Evolutionary conservation across 768 basidiomycete species (phyloP), one percentile per base, ranked within the genome.

Genomic region (Tricholoma sp.): DNA sequence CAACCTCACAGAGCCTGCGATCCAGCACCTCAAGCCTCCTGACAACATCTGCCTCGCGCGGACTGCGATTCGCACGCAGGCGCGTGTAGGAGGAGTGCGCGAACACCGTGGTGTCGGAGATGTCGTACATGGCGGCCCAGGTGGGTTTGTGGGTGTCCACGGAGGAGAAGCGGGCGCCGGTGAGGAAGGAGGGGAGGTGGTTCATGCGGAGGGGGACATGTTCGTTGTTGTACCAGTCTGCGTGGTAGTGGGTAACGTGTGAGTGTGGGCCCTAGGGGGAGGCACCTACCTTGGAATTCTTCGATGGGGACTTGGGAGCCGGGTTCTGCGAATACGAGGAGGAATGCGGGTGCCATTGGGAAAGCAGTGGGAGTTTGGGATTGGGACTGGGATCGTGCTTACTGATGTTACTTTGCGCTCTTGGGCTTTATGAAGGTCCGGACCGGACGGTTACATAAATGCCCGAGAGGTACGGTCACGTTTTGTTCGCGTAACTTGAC

Each of bases 181-280:
- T 76, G 39, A 79, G 70, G 67, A 81, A 81, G 8, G 74, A 72
- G 6, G 67, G 63, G 5, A 80, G 67, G 54, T 74, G 68, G 57
- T 81, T 70, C 53, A 81, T 65, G 10, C 81, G 76, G 1, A 81
- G 66, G 0, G 80, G 80, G 34, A 82, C 74, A 60, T 81, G 81
- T 66, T 82, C 81, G 54, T 79, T 78, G 60, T 81, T 72, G 66
- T 82, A 82, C 81, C 81, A 82, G 56, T 78, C 78, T 77, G 45
- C 8, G n/a, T 28, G 50, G 44, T 45, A 13, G 17, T 11, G 44
- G 8, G 6, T 20, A 12, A 45, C 5, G 12, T 5, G 44, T 24
- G 20, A 12, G 24, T 53, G 24, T 45, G 47, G 9, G 55, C 28
- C n/a, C 34, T 44, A 15, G 52, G 49, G 18, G 10, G 2, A 33